A percentile compares a stretch with the other conserved stretches of the same genome.
Conservation (phyloP, 768 basidiomycete species). For the Hydnomerulius pinastri region DNA sequence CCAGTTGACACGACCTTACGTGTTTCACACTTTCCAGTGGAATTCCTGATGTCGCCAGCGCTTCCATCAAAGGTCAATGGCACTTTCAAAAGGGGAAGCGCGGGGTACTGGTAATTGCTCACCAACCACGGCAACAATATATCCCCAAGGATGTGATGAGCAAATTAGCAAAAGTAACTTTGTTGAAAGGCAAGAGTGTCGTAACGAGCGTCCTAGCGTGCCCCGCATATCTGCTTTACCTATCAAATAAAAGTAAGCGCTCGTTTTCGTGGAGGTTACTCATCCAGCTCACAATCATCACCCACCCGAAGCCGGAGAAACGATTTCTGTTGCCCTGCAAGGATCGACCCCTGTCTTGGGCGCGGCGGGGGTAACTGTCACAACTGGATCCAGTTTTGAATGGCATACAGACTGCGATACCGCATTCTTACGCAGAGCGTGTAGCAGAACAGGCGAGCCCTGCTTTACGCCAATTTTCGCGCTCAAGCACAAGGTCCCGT, state of each 20-base stretch:
- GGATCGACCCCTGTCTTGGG: too few relatives aligned
- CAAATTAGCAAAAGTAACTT: conserved; percentile 11
- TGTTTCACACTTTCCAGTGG: too few relatives aligned
- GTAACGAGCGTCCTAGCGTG: conserved; percentile 28
- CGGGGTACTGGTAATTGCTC: conserved; percentile 32
- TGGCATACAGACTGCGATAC: conserved; percentile 9
- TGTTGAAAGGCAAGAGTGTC: conserved; percentile 24
- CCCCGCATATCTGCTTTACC: conserved; percentile 28
- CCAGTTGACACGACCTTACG: too few relatives aligned
- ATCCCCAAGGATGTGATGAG: conserved; percentile 16
- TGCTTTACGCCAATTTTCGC: conserved; percentile 12
- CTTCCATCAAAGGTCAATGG: conserved; percentile 33
- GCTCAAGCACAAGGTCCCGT: conserved; percentile 8
- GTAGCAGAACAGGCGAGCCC: not conserved
- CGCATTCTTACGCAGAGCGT: conserved; percentile 5
- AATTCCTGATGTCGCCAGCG: conserved; percentile 18
- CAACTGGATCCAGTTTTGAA: not conserved
- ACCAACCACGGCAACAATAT: conserved; percentile 20
- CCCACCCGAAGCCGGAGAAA: conserved; percentile 8
- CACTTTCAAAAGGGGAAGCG: conserved; percentile 21
- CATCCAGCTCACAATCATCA: not conserved
- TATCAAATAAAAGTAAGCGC: conserved; percentile 17
- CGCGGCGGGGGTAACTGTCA: not conserved
- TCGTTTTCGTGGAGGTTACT: not conserved
- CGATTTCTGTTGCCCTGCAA: conserved; percentile 12